Conservation (phyloP, 2,329 filamentous ascomycete genomes). For the Drechslerella stenobrocha region DNA sequence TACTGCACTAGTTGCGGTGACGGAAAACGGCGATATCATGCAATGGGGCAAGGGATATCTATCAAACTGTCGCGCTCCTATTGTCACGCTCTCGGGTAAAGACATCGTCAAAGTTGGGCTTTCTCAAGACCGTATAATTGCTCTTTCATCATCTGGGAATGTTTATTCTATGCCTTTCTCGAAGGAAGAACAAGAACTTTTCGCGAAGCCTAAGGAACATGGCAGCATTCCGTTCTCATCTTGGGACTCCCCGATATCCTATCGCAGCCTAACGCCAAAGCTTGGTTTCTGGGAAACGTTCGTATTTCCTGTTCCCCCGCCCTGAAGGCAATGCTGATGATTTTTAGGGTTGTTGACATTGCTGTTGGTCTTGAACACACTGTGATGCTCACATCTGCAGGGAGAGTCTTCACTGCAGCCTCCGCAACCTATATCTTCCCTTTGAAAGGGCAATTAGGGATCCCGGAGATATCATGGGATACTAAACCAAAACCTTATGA, state of each 20-base stretch:
- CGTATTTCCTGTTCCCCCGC: not conserved
- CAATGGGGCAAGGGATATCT: slow-evolving; percentile 88
- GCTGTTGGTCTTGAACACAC: slow-evolving; percentile 82
- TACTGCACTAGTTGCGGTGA: slow-evolving; percentile 66
- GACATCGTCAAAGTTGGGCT: slow-evolving; percentile 75
- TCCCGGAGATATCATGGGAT: slow-evolving; percentile 78
- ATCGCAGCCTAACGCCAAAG: slow-evolving; percentile 68
- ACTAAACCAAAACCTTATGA: slow-evolving; percentile 77
- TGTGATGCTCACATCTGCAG: slow-evolving; percentile 78
- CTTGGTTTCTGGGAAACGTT: slow-evolving; percentile 64
- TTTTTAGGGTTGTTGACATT: slow-evolving; percentile 67
- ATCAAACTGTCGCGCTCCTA: slow-evolving; percentile 66
- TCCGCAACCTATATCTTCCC: slow-evolving; percentile 78
- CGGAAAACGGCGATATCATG: slow-evolving; percentile 81
- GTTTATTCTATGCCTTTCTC: slow-evolving; percentile 85
- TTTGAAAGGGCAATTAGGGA: slow-evolving; percentile 79
- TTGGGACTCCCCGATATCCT: slow-evolving; percentile 65
- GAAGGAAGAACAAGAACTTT: slow-evolving; percentile 68
- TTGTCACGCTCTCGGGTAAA: slow-evolving; percentile 76
- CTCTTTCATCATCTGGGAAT: slow-evolving; percentile 70
- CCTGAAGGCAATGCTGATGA: slow-evolving; percentile 2
- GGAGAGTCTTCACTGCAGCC: slow-evolving; percentile 86
- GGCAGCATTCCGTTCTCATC: slow-evolving; percentile 73
- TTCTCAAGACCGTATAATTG: slow-evolving; percentile 81
- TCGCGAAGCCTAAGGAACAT: slow-evolving; percentile 68